A percentile compares a stretch with the other conserved stretches of the same genome.
Evolutionary conservation across 2,329 filamentous ascomycete species (phyloP).

Genomic region (Penicillium verrucosum): DNA sequence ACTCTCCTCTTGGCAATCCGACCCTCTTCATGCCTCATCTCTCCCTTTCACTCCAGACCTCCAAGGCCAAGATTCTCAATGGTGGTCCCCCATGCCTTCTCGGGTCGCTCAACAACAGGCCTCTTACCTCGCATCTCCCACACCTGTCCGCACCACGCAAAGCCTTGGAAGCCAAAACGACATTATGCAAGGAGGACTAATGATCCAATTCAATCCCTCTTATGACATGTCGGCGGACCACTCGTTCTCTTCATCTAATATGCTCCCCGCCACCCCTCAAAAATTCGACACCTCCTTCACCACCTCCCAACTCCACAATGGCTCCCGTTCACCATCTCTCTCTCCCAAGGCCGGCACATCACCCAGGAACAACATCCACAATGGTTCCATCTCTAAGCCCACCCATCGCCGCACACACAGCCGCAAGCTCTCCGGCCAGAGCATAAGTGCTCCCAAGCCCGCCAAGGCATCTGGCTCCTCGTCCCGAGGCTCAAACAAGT

Average conservation of each 20-base stretch:
- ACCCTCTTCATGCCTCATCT: constrained; percentile 36
- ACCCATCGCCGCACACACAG: constrained; percentile 38
- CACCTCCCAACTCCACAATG: constrained; percentile 27
- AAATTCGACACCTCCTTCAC: constrained; percentile 31
- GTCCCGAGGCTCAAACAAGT: constrained; percentile 31
- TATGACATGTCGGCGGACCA: constrained; percentile 36
- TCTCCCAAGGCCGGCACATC: constrained; percentile 36
- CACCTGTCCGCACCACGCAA: constrained; percentile 34
- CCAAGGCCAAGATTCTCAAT: constrained; percentile 38
- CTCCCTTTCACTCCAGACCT: constrained; percentile 42
- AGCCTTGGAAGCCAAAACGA: constrained; percentile 30
- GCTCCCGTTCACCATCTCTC: constrained; percentile 38
- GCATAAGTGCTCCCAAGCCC: constrained; percentile 31
- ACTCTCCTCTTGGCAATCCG: constrained; percentile 43
- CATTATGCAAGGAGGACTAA: constrained; percentile 39
- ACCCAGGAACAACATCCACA: constrained; percentile 28
- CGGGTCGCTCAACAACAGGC: constrained; percentile 35
- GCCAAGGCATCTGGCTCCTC: constrained; percentile 32
- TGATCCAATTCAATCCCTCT: constrained; percentile 39
- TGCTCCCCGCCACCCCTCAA: constrained; percentile 22
- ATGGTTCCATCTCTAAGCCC: constrained; percentile 23
- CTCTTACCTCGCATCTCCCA: constrained; percentile 37
- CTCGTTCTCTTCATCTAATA: constrained; percentile 26
- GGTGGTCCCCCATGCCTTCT: constrained; percentile 42
- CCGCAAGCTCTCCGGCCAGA: constrained; percentile 41